Evolutionary conservation across 768 basidiomycete species (phyloP).

Genomic region (Russula griseocarnosa): DNA sequence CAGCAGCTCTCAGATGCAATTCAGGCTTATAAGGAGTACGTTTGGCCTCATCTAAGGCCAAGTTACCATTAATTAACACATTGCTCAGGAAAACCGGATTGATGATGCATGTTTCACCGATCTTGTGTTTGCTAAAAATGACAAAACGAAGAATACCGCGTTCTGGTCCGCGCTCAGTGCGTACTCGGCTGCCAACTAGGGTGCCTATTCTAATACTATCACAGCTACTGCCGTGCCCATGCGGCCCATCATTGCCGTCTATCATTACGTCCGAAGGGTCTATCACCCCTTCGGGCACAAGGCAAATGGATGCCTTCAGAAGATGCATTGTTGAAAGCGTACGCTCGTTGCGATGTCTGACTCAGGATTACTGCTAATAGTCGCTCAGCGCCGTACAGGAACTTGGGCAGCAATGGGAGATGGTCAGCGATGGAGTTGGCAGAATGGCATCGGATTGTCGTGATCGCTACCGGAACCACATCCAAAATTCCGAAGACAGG

Average conservation of each 20-base stretch:
- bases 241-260: slow-evolving; percentile 79
- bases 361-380: background rate
- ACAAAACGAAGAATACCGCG: slow-evolving; percentile 50
- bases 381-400: slow-evolving; percentile 58
- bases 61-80: slow-evolving; percentile 15
- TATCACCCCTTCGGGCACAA: slow-evolving; percentile 66
- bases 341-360: slow-evolving; percentile 30
- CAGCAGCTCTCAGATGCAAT: slow-evolving; percentile 62
- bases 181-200: slow-evolving; percentile 29
- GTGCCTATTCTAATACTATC: background rate
- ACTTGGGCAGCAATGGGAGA: slow-evolving; percentile 78
- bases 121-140: slow-evolving; percentile 65
- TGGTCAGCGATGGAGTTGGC: slow-evolving; percentile 63
- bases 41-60: slow-evolving; percentile 15
- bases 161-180: slow-evolving; percentile 83
- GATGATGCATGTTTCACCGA: slow-evolving; percentile 52
- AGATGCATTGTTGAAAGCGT: slow-evolving; percentile 63
- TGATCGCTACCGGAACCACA: slow-evolving; percentile 82
- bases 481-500: slow-evolving; percentile 63
- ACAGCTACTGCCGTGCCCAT: slow-evolving; percentile 66
- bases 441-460: slow-evolving; percentile 78
- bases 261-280: slow-evolving; percentile 70
- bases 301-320: slow-evolving; percentile 69
- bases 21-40: slow-evolving; percentile 57
- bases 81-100: slow-evolving; percentile 47